Evolutionary conservation across 768 basidiomycete genomes (phyloP).

Genomic region (Xerocomus potaroensis): DNA sequence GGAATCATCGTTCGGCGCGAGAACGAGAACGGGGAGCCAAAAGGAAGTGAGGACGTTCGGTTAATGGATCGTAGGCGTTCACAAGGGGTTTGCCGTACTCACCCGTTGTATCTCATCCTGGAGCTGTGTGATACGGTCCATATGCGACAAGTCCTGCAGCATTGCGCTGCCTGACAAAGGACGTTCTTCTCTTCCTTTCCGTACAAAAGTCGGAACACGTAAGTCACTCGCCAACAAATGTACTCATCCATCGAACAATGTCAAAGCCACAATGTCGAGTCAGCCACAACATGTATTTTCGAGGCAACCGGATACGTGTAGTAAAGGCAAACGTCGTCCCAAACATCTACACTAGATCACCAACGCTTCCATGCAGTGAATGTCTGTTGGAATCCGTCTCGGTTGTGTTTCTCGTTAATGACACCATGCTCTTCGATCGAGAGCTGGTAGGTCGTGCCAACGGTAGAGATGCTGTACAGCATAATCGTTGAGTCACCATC

Average conservation of each 20-base stretch:
- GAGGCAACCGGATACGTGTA: no score
- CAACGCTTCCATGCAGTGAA: constrained; percentile 34
- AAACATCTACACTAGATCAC: no score
- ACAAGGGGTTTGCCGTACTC: background rate
- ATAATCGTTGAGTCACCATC: constrained; percentile 37
- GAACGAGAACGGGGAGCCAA: no score
- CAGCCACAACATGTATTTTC: background rate
- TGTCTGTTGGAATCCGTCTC: constrained; percentile 43
- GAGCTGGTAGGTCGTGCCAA: constrained; percentile 41
- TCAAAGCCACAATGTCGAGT: background rate
- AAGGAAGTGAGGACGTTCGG: background rate
- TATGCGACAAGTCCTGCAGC: constrained; percentile 89
- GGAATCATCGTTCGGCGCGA: background rate
- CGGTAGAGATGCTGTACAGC: constrained; percentile 47
- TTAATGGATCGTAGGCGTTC: background rate
- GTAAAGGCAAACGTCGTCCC: no score
- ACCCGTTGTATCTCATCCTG: constrained; percentile 94
- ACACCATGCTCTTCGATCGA: constrained; percentile 33
- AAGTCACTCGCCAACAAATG: constrained; percentile 5
- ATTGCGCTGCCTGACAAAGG: constrained; percentile 57
- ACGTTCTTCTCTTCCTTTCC: constrained; percentile 4
- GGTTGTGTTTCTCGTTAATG: constrained; percentile 35
- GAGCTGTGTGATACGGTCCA: constrained; percentile 95
- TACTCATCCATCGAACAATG: constrained; percentile 4
- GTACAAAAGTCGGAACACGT: constrained; percentile 13